These are phyloP conservation scores for Circinella umbellata DNA, from an alignment of 371 early-diverging fungal species.

Conservation along the genomic window DNA sequence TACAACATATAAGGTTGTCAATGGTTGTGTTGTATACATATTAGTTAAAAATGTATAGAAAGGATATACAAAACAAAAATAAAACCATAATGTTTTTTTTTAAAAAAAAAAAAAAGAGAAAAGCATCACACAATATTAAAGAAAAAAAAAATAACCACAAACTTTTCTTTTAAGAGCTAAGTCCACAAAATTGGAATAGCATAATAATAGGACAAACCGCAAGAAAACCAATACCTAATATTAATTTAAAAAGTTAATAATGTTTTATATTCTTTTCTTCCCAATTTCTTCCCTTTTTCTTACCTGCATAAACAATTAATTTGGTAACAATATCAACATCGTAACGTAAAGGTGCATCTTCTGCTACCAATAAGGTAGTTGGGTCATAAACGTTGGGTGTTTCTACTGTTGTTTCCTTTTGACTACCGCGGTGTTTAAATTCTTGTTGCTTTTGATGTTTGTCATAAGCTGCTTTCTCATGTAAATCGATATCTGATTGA, in stretches of 20 bases:
- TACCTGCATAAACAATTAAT: conserved; percentile 71
- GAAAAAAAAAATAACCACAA: neutral
- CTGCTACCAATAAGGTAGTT: conserved; percentile 43
- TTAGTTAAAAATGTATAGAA: neutral
- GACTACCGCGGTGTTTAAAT: conserved; percentile 40
- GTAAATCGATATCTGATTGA: conserved; percentile 62
- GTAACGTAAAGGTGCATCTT: conserved; percentile 62
- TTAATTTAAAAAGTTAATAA: neutral
- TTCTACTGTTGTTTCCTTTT: conserved; percentile 22
- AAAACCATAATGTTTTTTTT: too few relatives aligned
- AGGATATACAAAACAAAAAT: conserved; percentile 1
- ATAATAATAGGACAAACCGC: conserved; percentile 57
- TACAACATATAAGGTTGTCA: neutral
- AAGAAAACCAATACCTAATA: conserved; percentile 59
- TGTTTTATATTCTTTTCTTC: neutral
- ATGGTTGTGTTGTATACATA: neutral
- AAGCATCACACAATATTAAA: neutral
- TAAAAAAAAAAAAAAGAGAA: too few relatives aligned
- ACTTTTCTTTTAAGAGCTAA: conserved; percentile 15
- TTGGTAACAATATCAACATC: conserved; percentile 76
- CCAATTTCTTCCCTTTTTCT: neutral
- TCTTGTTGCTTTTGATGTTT: conserved; percentile 16
- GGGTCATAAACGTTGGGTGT: conserved; percentile 30
- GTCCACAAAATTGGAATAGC: conserved; percentile 40
- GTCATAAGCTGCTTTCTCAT: conserved; percentile 50